Evolutionary conservation across 2,329 filamentous ascomycete species (phyloP), one percentile per base, ranked within the genome.

Genomic region (Arthrinium phaeospermum): DNA sequence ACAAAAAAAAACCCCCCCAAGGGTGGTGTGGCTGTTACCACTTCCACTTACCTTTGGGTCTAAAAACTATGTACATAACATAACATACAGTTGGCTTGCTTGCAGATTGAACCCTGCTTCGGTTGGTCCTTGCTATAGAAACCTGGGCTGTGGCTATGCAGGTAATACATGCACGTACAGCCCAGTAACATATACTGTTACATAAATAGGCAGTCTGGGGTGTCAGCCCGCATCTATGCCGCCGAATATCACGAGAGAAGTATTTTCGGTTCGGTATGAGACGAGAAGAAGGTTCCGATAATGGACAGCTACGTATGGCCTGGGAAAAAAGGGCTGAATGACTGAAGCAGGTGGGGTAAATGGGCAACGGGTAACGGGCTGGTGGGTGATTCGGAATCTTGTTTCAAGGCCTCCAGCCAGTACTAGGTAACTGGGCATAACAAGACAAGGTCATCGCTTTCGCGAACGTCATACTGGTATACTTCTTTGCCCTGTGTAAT

Each of bases 11-110:
- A n/a, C n/a, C 27, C 27, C 27, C 37, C 53, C 16, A 24, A 71
- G 47, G 70, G 70, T 71, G 70, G 53, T 67, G 70, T 71, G 70
- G 70, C 45, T 67, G 70, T 41, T 61, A 64, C 22, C 68, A 69
- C 46, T 70, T 61, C 53, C 46, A 49, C 46, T n/a, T 8, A n/a
- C n/a, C 19, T 22, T 49, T n/a, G n/a, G 22, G 46, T 49, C 46
- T 49, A n/a, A 41, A 41, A 30, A 19, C 14, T 46, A n/a, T 49
- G 46, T n/a, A 49, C 46, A 49, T 49, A 46, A 46, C 45, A 19
- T 46, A 49, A n/a, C 46, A 6, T n/a, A 24, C n/a, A 24, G 49
- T 51, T 51, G 49, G 57, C 57, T 64, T 64, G 57, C 57, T 64
- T 64, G 57, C 57, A 64, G 34, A 41, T 64, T 19, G 57, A 64